Conservation (phyloP, 768 basidiomycete genomes). For the Russula abietina region DNA sequence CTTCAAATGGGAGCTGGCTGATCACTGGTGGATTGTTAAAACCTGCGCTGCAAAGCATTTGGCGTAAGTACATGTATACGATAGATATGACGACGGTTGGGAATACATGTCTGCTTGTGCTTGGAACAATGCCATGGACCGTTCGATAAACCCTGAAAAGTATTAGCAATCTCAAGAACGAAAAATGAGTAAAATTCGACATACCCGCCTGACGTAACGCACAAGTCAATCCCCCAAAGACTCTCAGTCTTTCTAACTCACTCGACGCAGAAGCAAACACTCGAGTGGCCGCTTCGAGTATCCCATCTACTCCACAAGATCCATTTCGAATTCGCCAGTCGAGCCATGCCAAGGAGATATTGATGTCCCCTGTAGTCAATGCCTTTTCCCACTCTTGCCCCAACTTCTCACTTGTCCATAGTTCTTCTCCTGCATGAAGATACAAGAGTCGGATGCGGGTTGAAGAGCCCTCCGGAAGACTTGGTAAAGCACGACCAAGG, state of each 20-base stretch:
- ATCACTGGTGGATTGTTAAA: slow-evolving; percentile 52
- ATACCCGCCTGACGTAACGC: slow-evolving; percentile 62
- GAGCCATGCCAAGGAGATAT: slow-evolving; percentile 75
- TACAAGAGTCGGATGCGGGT: slow-evolving; percentile 52
- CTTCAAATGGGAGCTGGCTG: slow-evolving; percentile 38
- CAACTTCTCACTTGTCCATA: slow-evolving; percentile 56
- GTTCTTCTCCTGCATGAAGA: slow-evolving; percentile 64
- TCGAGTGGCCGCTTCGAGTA: slow-evolving; percentile 48
- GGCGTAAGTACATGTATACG: not conserved
- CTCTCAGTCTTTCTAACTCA: slow-evolving; percentile 50
- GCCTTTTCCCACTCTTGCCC: slow-evolving; percentile 65
- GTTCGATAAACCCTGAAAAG: slow-evolving; percentile 59
- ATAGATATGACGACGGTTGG: not conserved
- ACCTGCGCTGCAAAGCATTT: slow-evolving; percentile 37
- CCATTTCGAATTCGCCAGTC: slow-evolving; percentile 61
- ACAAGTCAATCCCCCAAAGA: slow-evolving; percentile 66
- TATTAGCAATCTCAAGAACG: not conserved
- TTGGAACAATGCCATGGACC: slow-evolving; percentile 72
- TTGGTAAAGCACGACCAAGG: slow-evolving; percentile 55
- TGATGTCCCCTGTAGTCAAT: slow-evolving; percentile 44
- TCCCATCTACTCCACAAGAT: slow-evolving; percentile 43
- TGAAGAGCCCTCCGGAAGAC: slow-evolving; percentile 50
- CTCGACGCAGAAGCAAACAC: slow-evolving; percentile 40
- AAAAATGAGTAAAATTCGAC: slow-evolving; percentile 22
- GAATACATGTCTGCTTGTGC: slow-evolving; percentile 78